Evolutionary conservation across 192 early-diverging fungal species (phyloP).

Genomic region (Phlyctochytrium arcticum): DNA sequence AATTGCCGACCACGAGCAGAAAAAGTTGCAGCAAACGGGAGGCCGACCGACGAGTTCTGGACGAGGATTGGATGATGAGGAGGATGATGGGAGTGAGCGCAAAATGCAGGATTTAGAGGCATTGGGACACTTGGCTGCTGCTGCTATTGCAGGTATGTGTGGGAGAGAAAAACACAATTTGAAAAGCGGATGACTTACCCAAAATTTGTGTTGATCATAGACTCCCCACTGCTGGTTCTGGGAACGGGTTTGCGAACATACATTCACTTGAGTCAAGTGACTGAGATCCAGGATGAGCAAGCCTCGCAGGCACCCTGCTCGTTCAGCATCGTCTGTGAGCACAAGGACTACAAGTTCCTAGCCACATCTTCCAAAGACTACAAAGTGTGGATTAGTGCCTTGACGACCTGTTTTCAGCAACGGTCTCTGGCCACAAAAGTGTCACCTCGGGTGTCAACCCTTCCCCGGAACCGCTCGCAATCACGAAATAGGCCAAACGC

Average conservation of each 20-base stretch:
- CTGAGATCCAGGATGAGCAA: conserved; percentile 25
- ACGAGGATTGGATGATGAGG: neutral
- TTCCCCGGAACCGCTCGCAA: conserved; percentile 1
- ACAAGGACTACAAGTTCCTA: conserved; percentile 26
- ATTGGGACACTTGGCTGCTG: conserved; percentile 23
- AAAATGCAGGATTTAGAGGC: conserved; percentile 25
- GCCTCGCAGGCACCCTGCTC: conserved; percentile 22
- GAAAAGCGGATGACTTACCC: neutral
- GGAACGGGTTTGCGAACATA: conserved; percentile 18
- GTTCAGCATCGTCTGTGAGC: conserved; percentile 18
- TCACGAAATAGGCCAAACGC: neutral
- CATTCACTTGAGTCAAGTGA: conserved; percentile 30
- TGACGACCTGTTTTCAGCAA: neutral
- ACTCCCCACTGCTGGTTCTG: conserved; percentile 27
- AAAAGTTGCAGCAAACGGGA: neutral
- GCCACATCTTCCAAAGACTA: conserved; percentile 33
- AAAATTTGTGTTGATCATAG: neutral
- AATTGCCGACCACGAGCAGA: too few species aligned
- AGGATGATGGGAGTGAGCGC: neutral
- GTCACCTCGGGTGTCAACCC: conserved; percentile 1
- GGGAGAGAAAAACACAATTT: neutral
- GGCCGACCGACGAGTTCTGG: neutral
- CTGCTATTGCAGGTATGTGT: conserved; percentile 28
- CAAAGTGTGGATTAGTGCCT: conserved; percentile 6
- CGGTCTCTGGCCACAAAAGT: neutral